A percentile compares a stretch with the other conserved stretches of the same genome.
These are phyloP conservation scores for Monosporascus sp. DNA, from an alignment of 2,329 filamentous ascomycete species.

Conservation along the genomic window DNA sequence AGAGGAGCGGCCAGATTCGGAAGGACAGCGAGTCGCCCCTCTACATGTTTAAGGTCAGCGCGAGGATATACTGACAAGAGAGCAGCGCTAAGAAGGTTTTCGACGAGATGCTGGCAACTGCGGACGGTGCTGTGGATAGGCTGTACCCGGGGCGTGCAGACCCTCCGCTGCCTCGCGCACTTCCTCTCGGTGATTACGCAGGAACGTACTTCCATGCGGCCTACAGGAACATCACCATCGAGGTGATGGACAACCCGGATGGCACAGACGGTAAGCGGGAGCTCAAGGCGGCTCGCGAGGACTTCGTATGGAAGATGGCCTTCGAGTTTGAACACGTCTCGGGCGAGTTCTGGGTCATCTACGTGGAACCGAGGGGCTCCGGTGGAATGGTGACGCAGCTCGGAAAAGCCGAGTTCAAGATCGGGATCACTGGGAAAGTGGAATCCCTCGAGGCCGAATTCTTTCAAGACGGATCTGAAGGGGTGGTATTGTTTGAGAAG, in stretches of 20 bases:
- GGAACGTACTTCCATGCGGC: constrained; percentile 41
- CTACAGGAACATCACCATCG: constrained; percentile 33
- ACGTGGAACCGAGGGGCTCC: constrained; percentile 12
- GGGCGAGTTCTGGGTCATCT: constrained; percentile 31
- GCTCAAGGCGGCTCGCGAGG: constrained; percentile 21
- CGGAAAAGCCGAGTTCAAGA: constrained; percentile 26
- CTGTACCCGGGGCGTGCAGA: constrained; percentile 34
- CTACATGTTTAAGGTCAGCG: not conserved
- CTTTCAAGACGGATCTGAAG: constrained; percentile 24
- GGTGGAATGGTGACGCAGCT: constrained; percentile 10
- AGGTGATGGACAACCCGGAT: constrained; percentile 4
- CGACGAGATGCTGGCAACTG: constrained; percentile 12
- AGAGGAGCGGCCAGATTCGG: constrained; percentile 32
- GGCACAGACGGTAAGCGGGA: constrained; percentile 1
- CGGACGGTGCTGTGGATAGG: constrained; percentile 27
- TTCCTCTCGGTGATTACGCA: constrained; percentile 30
- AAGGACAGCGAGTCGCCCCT: constrained; percentile 22
- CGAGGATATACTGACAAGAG: not conserved
- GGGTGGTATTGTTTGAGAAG: constrained; percentile 25
- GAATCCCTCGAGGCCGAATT: constrained; percentile 27
- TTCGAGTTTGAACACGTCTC: constrained; percentile 31
- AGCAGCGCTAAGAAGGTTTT: constrained; percentile 12
- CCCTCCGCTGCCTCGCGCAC: constrained; percentile 27
- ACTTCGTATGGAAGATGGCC: constrained; percentile 27
- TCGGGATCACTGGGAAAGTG: constrained; percentile 24